Base-by-base conservation (phyloP, 805 yeast genomes). In the Peterozyma xylosa region DNA sequence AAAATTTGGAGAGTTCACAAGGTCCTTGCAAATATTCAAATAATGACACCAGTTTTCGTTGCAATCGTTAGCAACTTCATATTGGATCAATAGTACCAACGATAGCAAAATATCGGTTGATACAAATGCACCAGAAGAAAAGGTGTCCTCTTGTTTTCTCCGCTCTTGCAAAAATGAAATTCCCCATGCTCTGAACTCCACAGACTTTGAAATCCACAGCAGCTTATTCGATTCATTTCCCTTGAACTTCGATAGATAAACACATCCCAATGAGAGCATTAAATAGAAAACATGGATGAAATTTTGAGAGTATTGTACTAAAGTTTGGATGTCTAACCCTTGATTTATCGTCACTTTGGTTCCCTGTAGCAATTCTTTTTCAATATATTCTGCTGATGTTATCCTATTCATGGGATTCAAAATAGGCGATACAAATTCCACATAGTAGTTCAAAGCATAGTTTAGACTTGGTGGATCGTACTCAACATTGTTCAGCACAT, bases 1-100 rank as follows among this genome's bases (percentile, higher is more conserved):
- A 36, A 62, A 56, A 13, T 48, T 34, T 11, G 30, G 5, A 13
- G 38, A 36, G 18, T 33, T 42, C 32, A 39, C 17, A n/a, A 47
- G 17, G 7, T 16, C 37, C 18, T 40, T 33, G 18, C 42, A 45
- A n/a, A 30, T 15, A 18, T 39, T 36, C 34, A 45, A 35, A 30
- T 39, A 37, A 4, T n/a, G 5, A 9, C 46, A 38, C 50, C 50
- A 47, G 14, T 14, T 42, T 14, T 41, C 39, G 21, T 42, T 45
- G 33, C 48, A 41, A 42, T 45, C 41, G 30, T 47, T 39, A 14
- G 48, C 50, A 13, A 47, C 30, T 13, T 47, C 50, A 29, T 42
- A 43, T 15, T 45, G n/a, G 9, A 42, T 41, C 30, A 47, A 18
- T 15, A 47, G 39, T 11, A 39, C 40, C 37, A 45, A 17, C 5